Evolutionary conservation across 257 asterid genomes (phyloP).

Genomic region (Solanum paucissectum): DNA sequence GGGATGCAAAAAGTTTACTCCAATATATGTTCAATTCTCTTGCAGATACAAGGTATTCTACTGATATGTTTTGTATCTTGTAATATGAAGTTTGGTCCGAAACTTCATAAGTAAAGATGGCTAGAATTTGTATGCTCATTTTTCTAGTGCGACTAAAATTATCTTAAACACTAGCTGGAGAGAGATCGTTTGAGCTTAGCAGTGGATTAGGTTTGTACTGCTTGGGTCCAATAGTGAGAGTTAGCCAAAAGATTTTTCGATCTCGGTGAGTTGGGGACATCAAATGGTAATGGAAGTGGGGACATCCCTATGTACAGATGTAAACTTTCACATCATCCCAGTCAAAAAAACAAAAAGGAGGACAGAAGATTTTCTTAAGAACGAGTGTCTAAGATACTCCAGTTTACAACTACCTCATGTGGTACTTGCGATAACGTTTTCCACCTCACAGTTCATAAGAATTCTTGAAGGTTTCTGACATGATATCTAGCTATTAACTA

Average conservation of each 20-base stretch:
- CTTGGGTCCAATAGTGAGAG: neutral
- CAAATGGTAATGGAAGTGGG: neutral
- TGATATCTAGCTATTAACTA: neutral
- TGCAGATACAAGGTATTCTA: slow-evolving; percentile 66
- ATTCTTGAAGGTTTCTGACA: neutral
- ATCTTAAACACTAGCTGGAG: neutral
- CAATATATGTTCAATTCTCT: slow-evolving; percentile 84
- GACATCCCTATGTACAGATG: neutral
- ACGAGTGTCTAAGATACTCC: neutral
- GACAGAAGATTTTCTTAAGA: neutral
- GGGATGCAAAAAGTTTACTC: slow-evolving; percentile 79
- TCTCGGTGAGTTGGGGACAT: neutral
- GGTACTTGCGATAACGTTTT: neutral
- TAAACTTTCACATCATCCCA: neutral
- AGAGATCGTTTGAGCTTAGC: neutral
- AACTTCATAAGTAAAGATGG: neutral
- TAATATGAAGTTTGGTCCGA: neutral
- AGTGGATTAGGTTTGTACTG: neutral
- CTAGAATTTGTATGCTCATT: neutral
- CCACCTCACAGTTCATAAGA: neutral
- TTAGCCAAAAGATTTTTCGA: neutral
- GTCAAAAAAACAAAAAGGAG: neutral
- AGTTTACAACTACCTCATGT: neutral
- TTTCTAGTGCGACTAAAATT: neutral
- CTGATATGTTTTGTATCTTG: neutral